These are phyloP conservation scores for Sporothrix pseudoabietina DNA, from an alignment of 2,329 filamentous ascomycete species.

Conservation along the genomic window DNA sequence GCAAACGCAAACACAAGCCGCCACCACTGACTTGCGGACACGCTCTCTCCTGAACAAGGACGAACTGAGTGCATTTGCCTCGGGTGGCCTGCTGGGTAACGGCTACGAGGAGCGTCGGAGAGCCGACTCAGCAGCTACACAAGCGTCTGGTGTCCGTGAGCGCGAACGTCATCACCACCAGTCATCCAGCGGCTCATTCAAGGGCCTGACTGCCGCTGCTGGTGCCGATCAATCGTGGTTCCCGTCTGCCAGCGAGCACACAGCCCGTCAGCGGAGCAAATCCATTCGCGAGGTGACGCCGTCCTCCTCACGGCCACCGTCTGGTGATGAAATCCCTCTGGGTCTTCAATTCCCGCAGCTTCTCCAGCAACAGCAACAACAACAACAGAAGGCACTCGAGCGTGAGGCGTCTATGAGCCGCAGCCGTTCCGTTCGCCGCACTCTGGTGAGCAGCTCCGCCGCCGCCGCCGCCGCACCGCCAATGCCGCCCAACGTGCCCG, in stretches of 20 bases:
- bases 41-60: background rate
- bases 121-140: constrained; percentile 34
- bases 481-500: constrained; percentile 45
- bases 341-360: constrained; percentile 30
- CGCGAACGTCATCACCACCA: constrained; percentile 22
- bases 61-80: constrained; percentile 48
- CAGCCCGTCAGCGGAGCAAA: constrained; percentile 32
- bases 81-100: constrained; percentile 55
- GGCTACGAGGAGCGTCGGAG: constrained; percentile 53
- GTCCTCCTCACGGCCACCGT: constrained; percentile 27
- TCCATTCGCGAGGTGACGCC: constrained; percentile 22
- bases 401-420: constrained; percentile 23
- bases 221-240: constrained; percentile 42
- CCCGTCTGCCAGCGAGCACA: constrained; percentile 43
- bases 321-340: constrained; percentile 32
- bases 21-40: background rate
- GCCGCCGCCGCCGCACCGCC: background rate
- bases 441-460: background rate
- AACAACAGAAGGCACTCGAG: constrained; percentile 43
- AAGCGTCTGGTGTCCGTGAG: constrained; percentile 12
- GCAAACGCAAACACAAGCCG: background rate
- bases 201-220: background rate
- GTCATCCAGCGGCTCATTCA: constrained; percentile 19
- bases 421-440: constrained; percentile 25
- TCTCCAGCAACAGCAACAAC: constrained; percentile 33